These are phyloP conservation scores for Paecilomyces variotii DNA, from an alignment of 2,329 filamentous ascomycete genomes.

Conservation along the genomic window DNA sequence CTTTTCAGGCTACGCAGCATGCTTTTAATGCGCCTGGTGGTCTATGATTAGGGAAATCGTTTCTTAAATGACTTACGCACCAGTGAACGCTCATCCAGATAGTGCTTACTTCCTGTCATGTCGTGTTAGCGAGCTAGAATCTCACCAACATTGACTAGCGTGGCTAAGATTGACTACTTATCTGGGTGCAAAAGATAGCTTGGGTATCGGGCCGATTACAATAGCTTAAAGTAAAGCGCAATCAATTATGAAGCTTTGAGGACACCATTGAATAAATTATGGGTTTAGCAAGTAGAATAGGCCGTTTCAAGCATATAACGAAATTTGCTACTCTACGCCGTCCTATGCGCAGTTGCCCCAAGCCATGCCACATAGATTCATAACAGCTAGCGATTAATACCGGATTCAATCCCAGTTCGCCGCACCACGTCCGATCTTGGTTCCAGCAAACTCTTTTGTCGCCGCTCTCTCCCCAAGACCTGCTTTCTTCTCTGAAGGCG, in stretches of 20 bases:
- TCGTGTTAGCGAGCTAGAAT: background rate
- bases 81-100: background rate
- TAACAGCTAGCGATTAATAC: background rate
- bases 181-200: background rate
- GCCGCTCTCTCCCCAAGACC: background rate
- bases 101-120: background rate
- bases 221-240: background rate
- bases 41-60: background rate
- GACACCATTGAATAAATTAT: background rate
- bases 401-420: background rate
- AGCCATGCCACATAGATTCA: background rate
- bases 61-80: background rate
- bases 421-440: background rate
- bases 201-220: background rate
- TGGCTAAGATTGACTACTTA: background rate
- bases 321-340: background rate
- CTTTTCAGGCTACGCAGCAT: too few species aligned
- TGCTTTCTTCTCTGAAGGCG: conserved; percentile 9
- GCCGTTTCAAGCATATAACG: background rate
- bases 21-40: background rate
- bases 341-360: background rate
- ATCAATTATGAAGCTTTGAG: background rate
- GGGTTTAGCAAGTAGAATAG: background rate
- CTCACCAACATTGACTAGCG: background rate
- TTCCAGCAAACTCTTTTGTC: background rate